phyloP scores from a whole-genome alignment of 78 protist genomes.

The Emiliania huxleyi region DNA sequence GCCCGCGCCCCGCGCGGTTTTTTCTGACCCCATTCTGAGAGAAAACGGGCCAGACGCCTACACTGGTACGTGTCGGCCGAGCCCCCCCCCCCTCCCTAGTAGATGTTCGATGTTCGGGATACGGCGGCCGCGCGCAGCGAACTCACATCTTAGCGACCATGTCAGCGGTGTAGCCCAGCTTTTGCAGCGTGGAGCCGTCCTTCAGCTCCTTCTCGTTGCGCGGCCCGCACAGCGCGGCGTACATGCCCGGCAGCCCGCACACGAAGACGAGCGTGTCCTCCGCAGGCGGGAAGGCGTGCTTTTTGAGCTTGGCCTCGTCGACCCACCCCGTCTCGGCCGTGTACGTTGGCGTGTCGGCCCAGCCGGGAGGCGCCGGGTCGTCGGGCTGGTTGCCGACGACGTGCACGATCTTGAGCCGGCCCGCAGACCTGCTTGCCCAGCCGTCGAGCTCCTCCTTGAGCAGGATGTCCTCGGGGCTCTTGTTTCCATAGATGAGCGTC shows the following conservation, averaged over 20 bases:
- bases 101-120: too few species aligned
- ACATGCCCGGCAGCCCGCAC: slow-evolving; percentile 30
- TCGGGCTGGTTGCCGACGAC: not conserved
- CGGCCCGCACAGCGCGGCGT: slow-evolving; percentile 16
- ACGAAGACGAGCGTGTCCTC: slow-evolving; percentile 28
- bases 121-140: too few species aligned
- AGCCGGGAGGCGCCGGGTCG: not conserved
- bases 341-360: not conserved
- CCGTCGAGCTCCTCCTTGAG: not conserved
- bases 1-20: too few species aligned
- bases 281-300: slow-evolving; percentile 6
- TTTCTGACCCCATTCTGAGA: too few species aligned
- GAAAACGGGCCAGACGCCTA: too few species aligned
- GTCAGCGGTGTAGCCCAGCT: not conserved
- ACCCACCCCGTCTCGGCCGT: not conserved
- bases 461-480: not conserved
- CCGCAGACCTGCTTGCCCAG: not conserved
- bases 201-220: not conserved
- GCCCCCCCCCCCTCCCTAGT: too few species aligned
- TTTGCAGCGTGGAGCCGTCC: not conserved
- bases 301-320: not conserved
- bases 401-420: slow-evolving; percentile 26
- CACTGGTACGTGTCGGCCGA: too few species aligned
- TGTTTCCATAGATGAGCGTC: not conserved
- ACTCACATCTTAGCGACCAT: slow-evolving; percentile 18